These are phyloP conservation scores for Phytopythium delawarense DNA, from an alignment of 352 stramenopile genomes.

Conservation along the genomic window DNA sequence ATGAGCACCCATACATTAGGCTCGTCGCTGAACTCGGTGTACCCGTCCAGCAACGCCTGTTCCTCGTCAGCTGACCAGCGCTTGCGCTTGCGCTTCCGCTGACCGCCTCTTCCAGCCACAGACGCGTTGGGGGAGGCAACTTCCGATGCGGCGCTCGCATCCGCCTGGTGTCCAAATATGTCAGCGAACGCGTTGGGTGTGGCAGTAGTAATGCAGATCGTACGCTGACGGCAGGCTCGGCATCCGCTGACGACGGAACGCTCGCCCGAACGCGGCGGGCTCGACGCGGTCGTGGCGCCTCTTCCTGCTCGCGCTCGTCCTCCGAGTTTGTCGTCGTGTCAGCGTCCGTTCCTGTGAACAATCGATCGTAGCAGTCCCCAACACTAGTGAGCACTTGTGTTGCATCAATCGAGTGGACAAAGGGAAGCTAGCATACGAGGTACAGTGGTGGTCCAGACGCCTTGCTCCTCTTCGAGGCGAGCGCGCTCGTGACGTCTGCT, in stretches of 20 bases:
- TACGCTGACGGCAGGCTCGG: not conserved
- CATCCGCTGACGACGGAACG: not conserved
- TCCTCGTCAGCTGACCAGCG: constrained; percentile 57
- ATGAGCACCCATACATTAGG: constrained; percentile 67
- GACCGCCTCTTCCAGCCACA: constrained; percentile 1
- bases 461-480: constrained; percentile 3
- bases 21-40: constrained; percentile 42
- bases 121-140: not conserved
- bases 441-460: not conserved
- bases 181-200: not conserved
- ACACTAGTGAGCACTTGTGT: not conserved
- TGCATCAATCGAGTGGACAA: not conserved
- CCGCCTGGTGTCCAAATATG: not conserved
- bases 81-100: constrained; percentile 22
- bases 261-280: not conserved
- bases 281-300: not conserved
- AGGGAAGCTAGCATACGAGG: not conserved
- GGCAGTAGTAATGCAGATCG: not conserved
- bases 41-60: constrained; percentile 50
- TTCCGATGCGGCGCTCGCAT: constrained; percentile 6
- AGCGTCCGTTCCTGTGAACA: not conserved
- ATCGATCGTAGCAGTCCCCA: not conserved
- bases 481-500: not conserved
- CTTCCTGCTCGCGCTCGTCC: not conserved
- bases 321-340: not conserved